phyloP scores from a whole-genome alignment of 345 rosid genomes.

The Aurinia saxatilis region DNA sequence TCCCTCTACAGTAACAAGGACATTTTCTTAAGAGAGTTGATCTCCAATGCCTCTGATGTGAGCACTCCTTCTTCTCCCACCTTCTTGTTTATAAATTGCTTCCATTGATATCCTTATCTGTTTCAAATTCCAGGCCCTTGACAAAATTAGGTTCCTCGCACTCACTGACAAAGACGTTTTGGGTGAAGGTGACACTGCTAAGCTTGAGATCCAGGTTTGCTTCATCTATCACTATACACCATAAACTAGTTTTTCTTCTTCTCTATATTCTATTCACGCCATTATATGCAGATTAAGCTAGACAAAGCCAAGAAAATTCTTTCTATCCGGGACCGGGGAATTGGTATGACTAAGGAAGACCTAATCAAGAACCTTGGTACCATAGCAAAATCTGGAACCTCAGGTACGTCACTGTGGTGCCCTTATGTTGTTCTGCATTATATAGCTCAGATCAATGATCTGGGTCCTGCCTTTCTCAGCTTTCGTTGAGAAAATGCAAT shows the following conservation, averaged over 20 bases:
- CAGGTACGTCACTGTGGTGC: constrained; percentile 43
- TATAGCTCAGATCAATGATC: not conserved
- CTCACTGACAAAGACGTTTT: constrained; percentile 84
- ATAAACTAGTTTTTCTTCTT: not conserved
- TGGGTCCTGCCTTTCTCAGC: constrained; percentile 37
- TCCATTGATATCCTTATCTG: too few species aligned
- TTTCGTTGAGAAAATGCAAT: constrained; percentile 97
- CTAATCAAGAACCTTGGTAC: constrained; percentile 96
- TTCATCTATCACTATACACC: too few species aligned
- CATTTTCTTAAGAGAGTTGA: constrained; percentile 93
- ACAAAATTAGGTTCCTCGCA: constrained; percentile 92
- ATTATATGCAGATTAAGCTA: constrained; percentile 65
- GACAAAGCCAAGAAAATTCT: constrained; percentile 85
- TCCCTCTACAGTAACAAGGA: constrained; percentile 98
- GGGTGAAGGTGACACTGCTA: constrained; percentile 86
- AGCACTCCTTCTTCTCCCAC: constrained; percentile 11
- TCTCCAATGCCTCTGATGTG: constrained; percentile 98
- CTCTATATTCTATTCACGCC: not conserved
- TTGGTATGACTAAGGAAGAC: constrained; percentile 99
- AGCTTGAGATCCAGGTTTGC: constrained; percentile 91
- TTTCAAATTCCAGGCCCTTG: constrained; percentile 53
- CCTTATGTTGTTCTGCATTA: not conserved
- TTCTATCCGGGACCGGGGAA: constrained; percentile 88
- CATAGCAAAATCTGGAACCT: constrained; percentile 98
- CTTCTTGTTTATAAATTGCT: too few species aligned